Conservation (phyloP, 2,329 filamentous ascomycete genomes). For the Pseudofabraea citricarpa region DNA sequence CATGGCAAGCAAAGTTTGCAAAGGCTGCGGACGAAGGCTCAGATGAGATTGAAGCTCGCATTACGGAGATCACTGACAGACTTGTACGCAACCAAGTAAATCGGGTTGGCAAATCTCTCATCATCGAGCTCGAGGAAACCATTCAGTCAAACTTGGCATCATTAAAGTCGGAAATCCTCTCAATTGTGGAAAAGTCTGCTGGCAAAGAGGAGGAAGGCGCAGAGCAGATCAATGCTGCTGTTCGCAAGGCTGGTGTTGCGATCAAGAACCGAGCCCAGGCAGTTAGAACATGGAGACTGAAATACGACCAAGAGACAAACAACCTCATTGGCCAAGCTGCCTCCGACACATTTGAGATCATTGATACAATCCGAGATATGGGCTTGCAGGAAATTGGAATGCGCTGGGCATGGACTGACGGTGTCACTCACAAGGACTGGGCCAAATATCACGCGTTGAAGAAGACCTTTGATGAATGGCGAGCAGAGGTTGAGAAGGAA, state of each 20-base stretch:
- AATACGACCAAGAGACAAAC: slow-evolving; percentile 52
- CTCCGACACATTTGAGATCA: slow-evolving; percentile 60
- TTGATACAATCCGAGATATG: slow-evolving; percentile 64
- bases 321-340: slow-evolving; percentile 53
- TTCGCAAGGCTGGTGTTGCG: slow-evolving; percentile 52
- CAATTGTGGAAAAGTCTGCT: slow-evolving; percentile 53
- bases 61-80: slow-evolving; percentile 67
- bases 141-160: slow-evolving; percentile 57
- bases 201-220: slow-evolving; percentile 46
- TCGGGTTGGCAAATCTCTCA: slow-evolving; percentile 59
- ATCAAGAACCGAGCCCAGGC: slow-evolving; percentile 62
- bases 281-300: slow-evolving; percentile 57
- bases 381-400: slow-evolving; percentile 71
- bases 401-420: slow-evolving; percentile 89
- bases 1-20: slow-evolving; percentile 86
- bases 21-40: slow-evolving; percentile 79
- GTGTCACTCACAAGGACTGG: slow-evolving; percentile 96
- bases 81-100: slow-evolving; percentile 62
- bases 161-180: slow-evolving; percentile 65
- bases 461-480: slow-evolving; percentile 78
- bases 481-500: slow-evolving; percentile 71
- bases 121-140: slow-evolving; percentile 64
- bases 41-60: slow-evolving; percentile 59
- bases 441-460: slow-evolving; percentile 88
- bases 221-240: slow-evolving; percentile 44